Percentiles rank a stretch among this genome's conserved stretches.
Evolutionary conservation across 495 filamentous ascomycete species (phyloP).

Genomic region (Penicillium cataractarum): DNA sequence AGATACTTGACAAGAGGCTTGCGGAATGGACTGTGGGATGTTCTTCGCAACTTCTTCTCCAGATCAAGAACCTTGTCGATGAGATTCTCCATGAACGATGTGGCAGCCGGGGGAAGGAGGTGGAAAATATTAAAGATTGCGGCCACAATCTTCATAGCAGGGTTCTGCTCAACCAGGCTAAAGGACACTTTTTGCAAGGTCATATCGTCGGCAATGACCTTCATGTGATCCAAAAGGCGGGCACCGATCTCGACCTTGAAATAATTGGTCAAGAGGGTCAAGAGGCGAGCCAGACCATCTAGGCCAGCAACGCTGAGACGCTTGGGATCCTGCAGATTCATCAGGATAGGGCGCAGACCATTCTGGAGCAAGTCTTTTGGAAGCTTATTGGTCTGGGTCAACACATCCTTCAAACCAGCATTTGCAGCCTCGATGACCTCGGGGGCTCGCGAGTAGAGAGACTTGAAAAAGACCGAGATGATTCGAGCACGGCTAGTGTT

Average conservation of each 20-base stretch:
- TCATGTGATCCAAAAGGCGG: slow-evolving; percentile 88
- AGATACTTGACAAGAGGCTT: slow-evolving; percentile 92
- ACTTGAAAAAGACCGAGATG: slow-evolving; percentile 97
- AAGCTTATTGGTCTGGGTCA: slow-evolving; percentile 85
- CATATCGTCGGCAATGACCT: slow-evolving; percentile 78
- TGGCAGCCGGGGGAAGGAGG: slow-evolving; percentile 83
- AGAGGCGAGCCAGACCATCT: slow-evolving; percentile 84
- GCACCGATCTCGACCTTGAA: slow-evolving; percentile 99
- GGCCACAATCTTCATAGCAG: slow-evolving; percentile 87
- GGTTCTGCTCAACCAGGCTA: slow-evolving; percentile 88
- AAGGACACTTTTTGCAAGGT: slow-evolving; percentile 89
- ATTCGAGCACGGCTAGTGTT: slow-evolving; percentile 80
- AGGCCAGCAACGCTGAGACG: slow-evolving; percentile 86
- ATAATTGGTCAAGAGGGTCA: slow-evolving; percentile 92
- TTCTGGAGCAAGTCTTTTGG: slow-evolving; percentile 95
- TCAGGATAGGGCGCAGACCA: slow-evolving; percentile 89
- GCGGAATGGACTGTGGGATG: slow-evolving; percentile 90
- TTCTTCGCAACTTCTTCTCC: slow-evolving; percentile 82
- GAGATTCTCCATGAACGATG: slow-evolving; percentile 85
- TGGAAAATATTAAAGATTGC: slow-evolving; percentile 97
- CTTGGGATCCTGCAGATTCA: slow-evolving; percentile 93
- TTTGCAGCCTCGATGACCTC: slow-evolving; percentile 96
- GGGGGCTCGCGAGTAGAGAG: slow-evolving; percentile 84
- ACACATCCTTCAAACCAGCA: slow-evolving; percentile 78
- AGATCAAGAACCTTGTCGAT: slow-evolving; percentile 88